These are phyloP conservation scores for Penicillium bovifimosum DNA, from an alignment of 495 filamentous ascomycete genomes.

Conservation along the genomic window DNA sequence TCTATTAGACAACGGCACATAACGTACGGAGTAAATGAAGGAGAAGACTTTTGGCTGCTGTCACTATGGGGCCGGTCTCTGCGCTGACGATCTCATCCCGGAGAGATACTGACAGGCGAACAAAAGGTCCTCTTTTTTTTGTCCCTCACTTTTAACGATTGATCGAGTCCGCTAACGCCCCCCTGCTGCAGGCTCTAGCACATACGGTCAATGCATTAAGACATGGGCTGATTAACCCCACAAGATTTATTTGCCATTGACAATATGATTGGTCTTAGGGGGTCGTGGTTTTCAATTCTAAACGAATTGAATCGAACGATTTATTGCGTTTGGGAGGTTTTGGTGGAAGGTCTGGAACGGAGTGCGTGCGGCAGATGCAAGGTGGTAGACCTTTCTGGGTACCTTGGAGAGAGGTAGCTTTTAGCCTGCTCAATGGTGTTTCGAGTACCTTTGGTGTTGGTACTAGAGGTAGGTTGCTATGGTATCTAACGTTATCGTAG, in stretches of 20 bases:
- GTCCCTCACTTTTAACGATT: constrained; percentile 6
- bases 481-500: not conserved
- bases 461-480: constrained; percentile 1
- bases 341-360: constrained; percentile 17
- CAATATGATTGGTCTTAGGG: constrained; percentile 17
- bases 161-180: constrained; percentile 13
- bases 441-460: not conserved
- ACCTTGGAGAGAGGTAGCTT: not conserved
- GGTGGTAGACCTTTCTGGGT: constrained; percentile 5
- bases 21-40: not conserved
- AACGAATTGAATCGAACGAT: constrained; percentile 6
- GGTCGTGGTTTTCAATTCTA: constrained; percentile 5
- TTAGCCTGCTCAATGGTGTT: not conserved
- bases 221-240: constrained; percentile 22
- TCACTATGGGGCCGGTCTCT: constrained; percentile 26
- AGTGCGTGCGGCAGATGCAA: constrained; percentile 21
- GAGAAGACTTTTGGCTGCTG: constrained; percentile 18
- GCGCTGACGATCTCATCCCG: constrained; percentile 30
- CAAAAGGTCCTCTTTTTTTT: not conserved
- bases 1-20: not conserved
- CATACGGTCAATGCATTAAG: constrained; percentile 30
- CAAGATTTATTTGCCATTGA: constrained; percentile 3
- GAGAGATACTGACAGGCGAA: constrained; percentile 20
- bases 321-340: not conserved
- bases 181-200: constrained; percentile 19